phyloP scores from a whole-genome alignment of 2,329 filamentous ascomycete species.

The Dendrostoma leiphaemia region DNA sequence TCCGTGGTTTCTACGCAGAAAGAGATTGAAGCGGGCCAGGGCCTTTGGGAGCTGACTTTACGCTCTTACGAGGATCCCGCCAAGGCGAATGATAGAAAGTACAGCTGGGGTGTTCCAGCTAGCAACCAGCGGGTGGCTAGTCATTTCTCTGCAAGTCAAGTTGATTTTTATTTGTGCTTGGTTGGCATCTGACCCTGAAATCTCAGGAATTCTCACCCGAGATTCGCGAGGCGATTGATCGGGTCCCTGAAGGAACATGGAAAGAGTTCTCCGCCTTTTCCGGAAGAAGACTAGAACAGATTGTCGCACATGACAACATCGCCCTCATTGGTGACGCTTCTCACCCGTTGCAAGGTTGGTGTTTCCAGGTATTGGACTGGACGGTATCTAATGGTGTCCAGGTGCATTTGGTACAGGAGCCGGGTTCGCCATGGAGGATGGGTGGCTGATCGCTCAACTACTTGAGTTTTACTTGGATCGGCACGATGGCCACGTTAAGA shows the following conservation, averaged over 20 bases:
- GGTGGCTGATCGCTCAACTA: conserved; percentile 7
- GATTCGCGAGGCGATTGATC: conserved; percentile 3
- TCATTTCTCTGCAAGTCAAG: not conserved
- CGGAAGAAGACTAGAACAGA: not conserved
- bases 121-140: conserved; percentile 1
- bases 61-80: conserved; percentile 10
- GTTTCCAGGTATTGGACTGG: not conserved
- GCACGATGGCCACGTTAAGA: not conserved
- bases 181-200: too few species aligned
- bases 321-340: conserved; percentile 9
- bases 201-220: conserved; percentile 1
- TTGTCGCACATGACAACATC: conserved; percentile 5
- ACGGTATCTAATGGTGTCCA: not conserved
- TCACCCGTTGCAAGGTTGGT: conserved; percentile 7
- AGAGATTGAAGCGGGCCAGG: conserved; percentile 2
- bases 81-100: not conserved
- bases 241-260: conserved; percentile 3
- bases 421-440: conserved; percentile 12
- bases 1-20: conserved; percentile 7
- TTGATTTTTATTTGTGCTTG: too few species aligned
- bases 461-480: not conserved
- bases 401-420: conserved; percentile 11
- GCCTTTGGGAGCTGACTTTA: conserved; percentile 10
- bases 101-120: conserved; percentile 6
- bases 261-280: conserved; percentile 13